Evolutionary conservation across 257 asterid genomes (phyloP).

Genomic region (Linderniella brevidens): DNA sequence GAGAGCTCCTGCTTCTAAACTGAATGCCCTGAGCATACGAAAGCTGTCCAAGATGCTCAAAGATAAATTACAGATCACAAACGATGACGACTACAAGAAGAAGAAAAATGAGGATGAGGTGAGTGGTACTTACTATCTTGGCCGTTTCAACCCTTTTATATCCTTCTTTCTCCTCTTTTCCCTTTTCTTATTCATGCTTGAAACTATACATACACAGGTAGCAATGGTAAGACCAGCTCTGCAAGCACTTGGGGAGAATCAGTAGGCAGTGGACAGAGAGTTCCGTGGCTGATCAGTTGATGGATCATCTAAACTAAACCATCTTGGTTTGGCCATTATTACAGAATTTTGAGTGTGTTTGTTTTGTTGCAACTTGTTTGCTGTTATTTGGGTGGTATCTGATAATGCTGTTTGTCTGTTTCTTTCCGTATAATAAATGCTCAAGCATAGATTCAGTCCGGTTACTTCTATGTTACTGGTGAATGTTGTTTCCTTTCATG

Average conservation of each 20-base stretch:
- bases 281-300: no score
- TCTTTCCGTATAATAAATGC: no score
- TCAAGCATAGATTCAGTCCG: no score
- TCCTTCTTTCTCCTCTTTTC: background rate
- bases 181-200: background rate
- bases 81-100: constrained; percentile 1
- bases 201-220: constrained; percentile 10
- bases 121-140: background rate
- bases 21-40: constrained; percentile 21
- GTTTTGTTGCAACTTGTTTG: no score
- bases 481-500: no score
- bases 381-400: no score
- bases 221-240: constrained; percentile 26
- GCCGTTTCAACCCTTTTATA: background rate
- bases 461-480: no score
- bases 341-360: no score
- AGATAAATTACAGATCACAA: constrained; percentile 15
- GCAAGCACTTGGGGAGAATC: constrained; percentile 26
- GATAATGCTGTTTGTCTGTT: no score
- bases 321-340: no score
- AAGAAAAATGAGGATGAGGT: constrained; percentile 13
- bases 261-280: constrained; percentile 9
- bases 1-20: constrained; percentile 4
- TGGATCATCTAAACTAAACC: no score
- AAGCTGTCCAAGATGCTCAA: constrained; percentile 24